A percentile compares a stretch with the other conserved stretches of the same genome.
phyloP scores from a whole-genome alignment of 179 eudicot species.

The Carnegiea gigantea region DNA sequence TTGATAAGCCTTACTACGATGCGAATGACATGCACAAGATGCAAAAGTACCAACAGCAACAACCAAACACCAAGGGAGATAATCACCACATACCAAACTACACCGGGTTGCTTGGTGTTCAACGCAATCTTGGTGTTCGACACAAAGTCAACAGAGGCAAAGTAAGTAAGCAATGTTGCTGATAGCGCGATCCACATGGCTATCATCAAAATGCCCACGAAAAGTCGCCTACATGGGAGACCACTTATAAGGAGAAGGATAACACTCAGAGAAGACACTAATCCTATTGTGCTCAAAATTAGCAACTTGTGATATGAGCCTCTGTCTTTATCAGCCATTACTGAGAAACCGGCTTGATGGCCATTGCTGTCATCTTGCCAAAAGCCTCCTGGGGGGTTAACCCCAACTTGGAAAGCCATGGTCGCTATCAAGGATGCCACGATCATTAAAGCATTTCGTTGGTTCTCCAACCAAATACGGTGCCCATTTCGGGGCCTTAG shows the following conservation, averaged over 20 bases:
- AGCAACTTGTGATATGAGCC: not conserved
- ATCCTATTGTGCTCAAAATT: conserved; percentile 1
- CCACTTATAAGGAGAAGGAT: conserved; percentile 25
- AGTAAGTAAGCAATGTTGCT: conserved; percentile 6
- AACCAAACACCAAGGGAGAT: not conserved
- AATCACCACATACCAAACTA: not conserved
- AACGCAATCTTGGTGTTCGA: not conserved
- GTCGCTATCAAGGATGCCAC: too few species aligned
- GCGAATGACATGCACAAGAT: not conserved
- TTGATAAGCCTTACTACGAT: not conserved
- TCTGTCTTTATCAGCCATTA: conserved; percentile 4
- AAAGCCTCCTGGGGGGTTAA: too few species aligned
- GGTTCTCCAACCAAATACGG: too few species aligned
- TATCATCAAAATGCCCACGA: conserved; percentile 17
- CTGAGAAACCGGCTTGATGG: not conserved
- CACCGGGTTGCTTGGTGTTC: not conserved
- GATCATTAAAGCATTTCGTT: too few species aligned
- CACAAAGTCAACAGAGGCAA: not conserved
- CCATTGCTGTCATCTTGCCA: too few species aligned
- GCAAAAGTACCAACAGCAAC: not conserved
- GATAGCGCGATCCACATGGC: conserved; percentile 24
- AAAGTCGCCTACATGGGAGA: conserved; percentile 9
- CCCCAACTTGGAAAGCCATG: too few species aligned
- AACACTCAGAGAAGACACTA: conserved; percentile 21
- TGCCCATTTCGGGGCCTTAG: too few species aligned